Conservation (phyloP, 768 basidiomycete genomes). For the Termitomyces sp. region DNA sequence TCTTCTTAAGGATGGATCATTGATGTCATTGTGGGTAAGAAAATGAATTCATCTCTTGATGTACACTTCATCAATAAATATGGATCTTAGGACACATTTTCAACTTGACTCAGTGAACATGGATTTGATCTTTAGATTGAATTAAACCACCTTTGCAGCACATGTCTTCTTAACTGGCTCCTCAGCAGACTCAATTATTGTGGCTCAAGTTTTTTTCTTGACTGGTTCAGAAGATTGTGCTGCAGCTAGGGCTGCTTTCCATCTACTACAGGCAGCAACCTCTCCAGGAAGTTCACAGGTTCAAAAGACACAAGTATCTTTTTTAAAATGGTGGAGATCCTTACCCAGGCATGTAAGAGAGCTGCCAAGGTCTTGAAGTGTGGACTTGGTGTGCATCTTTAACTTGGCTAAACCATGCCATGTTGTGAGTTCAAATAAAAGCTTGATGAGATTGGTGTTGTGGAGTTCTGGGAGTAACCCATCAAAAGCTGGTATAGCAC, state of each 20-base stretch:
- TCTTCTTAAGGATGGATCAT: constrained; percentile 13
- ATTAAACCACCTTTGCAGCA: constrained; percentile 10
- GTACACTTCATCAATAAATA: background rate
- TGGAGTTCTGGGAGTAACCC: constrained; percentile 11
- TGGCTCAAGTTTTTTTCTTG: too few relatives aligned
- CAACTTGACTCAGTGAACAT: background rate
- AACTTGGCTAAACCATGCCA: constrained; percentile 27
- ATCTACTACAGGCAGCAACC: too few relatives aligned
- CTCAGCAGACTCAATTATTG: too few relatives aligned
- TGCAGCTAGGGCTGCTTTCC: too few relatives aligned
- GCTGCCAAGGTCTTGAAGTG: constrained; percentile 3
- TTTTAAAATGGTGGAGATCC: too few relatives aligned
- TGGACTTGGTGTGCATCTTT: constrained; percentile 15
- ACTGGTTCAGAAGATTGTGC: too few relatives aligned
- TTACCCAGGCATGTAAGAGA: constrained; percentile 11
- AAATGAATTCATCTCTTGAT: background rate
- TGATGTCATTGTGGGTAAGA: constrained; percentile 19
- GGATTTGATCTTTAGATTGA: constrained; percentile 11
- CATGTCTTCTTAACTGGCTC: too few relatives aligned
- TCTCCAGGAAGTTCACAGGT: too few relatives aligned
- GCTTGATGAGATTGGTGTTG: constrained; percentile 11
- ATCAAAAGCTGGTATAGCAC: constrained; percentile 12
- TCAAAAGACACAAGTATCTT: too few relatives aligned
- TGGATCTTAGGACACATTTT: constrained; percentile 1
- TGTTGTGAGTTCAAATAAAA: constrained; percentile 17